Evolutionary conservation across 768 basidiomycete species (phyloP).

Genomic region (Leccinum longicurvipes): DNA sequence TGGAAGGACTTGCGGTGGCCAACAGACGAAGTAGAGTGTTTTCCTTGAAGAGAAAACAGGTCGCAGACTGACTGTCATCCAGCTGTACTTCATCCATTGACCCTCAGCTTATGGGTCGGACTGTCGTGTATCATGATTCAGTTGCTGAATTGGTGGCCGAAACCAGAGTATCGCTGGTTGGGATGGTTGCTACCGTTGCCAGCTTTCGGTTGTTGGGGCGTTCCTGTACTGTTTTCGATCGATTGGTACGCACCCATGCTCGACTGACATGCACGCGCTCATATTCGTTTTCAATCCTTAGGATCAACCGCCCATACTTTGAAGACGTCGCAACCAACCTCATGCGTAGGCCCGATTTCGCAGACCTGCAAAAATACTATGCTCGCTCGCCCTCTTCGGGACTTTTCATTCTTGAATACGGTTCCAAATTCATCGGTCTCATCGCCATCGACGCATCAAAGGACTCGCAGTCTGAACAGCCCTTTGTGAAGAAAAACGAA

Average conservation of each 20-base stretch:
- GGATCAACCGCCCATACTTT: constrained; percentile 69
- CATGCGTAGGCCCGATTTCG: constrained; percentile 56
- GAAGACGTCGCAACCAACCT: constrained; percentile 51
- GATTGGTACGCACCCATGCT: constrained; percentile 55
- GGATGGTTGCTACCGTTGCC: constrained; percentile 62
- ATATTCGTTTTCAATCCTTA: constrained; percentile 24
- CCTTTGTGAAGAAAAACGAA: constrained; percentile 21
- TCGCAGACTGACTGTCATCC: not conserved
- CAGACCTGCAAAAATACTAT: constrained; percentile 53
- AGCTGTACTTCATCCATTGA: constrained; percentile 61
- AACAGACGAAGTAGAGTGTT: constrained; percentile 51
- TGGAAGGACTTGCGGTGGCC: constrained; percentile 66
- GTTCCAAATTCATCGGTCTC: constrained; percentile 57
- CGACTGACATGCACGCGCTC: not conserved
- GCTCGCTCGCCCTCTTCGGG: constrained; percentile 59
- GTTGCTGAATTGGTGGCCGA: constrained; percentile 68
- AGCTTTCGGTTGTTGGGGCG: constrained; percentile 58
- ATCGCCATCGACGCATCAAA: constrained; percentile 65
- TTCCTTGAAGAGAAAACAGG: not conserved
- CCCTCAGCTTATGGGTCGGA: constrained; percentile 57
- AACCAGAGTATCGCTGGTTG: constrained; percentile 37
- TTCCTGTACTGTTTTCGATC: constrained; percentile 61
- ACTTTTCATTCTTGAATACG: constrained; percentile 66
- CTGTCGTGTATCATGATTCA: constrained; percentile 58
- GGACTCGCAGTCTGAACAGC: constrained; percentile 34